Base-by-base conservation (phyloP, 495 filamentous ascomycete species). In the Ramalina peruviana region DNA sequence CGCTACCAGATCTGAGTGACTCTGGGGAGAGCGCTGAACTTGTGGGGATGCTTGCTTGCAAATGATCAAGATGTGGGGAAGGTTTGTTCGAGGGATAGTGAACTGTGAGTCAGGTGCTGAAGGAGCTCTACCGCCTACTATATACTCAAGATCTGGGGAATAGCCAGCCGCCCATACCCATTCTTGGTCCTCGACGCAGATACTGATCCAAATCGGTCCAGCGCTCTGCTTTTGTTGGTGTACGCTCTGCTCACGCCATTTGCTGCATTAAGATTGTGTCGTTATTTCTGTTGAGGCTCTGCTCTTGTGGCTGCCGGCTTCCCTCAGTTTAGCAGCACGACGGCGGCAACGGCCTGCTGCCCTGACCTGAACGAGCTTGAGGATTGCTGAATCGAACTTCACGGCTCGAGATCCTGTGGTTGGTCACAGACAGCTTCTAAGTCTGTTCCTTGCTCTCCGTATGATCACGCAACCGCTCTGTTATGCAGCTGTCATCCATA, bases 261-360 rank as follows among this genome's bases (percentile, higher is more conserved):
- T 48, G 45, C 45, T 37, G n/a, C 27, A 41, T 16, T 17, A 7
- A 16, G 15, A 26, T 36, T 36, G 45, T 48, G 16, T 48, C 45
- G 45, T 3, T 48, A 37, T 36, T 37, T 38, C 37, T 48, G 37
- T 49, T 40, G 15, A 43, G 3, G 27, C 48, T 42, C 47, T 15
- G 25, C 21, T 20, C 36, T n/a, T 49, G 47, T 49, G 38, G 47
- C 45, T 48, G 45, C 15, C 4, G 21, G 45, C 45, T 37, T 20
- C 45, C 45, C 45, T 10, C 11, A 37, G 15, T 48, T 37, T 15
- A 16, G 16, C 9, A 20, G 12, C 21, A 21, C 41, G 46, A 10
- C 33, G 48, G 53, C 53, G 53, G 46, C 53, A 55, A 55, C 40
- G 48, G 53, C 43, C 54, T 46, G 54, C 45, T 38, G 27, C 17